Evolutionary conservation across 306 rosid species (phyloP), one percentile per base, ranked within the genome.

Genomic region (Mucuna pruriens): DNA sequence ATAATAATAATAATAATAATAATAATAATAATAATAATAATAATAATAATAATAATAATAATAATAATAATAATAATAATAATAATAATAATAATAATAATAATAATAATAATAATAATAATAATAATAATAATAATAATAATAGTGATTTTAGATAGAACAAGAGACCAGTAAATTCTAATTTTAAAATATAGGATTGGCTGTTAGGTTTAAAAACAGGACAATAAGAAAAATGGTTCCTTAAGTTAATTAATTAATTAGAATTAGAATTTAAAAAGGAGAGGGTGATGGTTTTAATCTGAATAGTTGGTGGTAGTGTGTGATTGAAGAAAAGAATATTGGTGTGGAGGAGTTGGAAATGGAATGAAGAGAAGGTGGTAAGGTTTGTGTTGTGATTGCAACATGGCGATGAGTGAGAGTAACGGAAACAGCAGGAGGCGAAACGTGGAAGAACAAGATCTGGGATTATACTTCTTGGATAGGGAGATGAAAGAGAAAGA

Each of bases 401-500:
- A 64, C 34, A 38, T 4, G 4, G 71, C 71, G 62, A 80, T 80
- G 79, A 68, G 39, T 51, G 58, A 51, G 48, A 62, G 76, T 10
- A 81, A 74, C 79, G 80, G 74, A 65, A 83, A 57, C 70, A 80
- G 29, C 84, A 82, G 68, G 71, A 69, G 40, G 42, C 71, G 5
- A 13, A 25, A 52, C 2, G 71, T 48, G 49, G 31, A 33, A 78
- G 83, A 36, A 57, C 63, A 80, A 77, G 99, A 92, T 90, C 91
- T 89, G 60, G 93, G 89, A 9, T 52, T 84, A 11, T 86, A 89
- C 82, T 93, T 95, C 82, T 51, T 96, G 19, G 91, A 92, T 4
- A 84, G 89, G 5, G 88, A 83, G 7, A 80, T 67, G 2, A 51
- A 76, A 61, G 86, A 76, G 36, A 82, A 75, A 2, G 67, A 54